phyloP scores from a whole-genome alignment of 78 protist genomes.

The Dictyostelium discoideum region DNA sequence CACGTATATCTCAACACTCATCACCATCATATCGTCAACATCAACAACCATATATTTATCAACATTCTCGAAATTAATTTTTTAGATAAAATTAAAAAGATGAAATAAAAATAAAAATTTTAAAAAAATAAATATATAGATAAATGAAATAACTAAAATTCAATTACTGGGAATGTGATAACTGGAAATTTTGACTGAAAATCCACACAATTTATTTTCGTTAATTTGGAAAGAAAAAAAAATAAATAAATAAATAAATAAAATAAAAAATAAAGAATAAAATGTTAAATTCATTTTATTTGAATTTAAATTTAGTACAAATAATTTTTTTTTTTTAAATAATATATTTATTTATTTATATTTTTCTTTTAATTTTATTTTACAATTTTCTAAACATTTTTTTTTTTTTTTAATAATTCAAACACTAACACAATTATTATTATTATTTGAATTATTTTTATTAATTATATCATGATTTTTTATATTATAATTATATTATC shows the following conservation, averaged over 20 bases:
- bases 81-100: not conserved
- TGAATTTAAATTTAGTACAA: not conserved
- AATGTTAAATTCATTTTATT: conserved; percentile 9
- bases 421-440: not conserved
- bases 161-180: too few relatives aligned
- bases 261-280: not conserved
- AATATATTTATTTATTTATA: too few relatives aligned
- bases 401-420: not conserved
- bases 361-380: not conserved
- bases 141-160: too few relatives aligned
- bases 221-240: not conserved
- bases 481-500: not conserved
- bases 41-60: not conserved
- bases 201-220: too few relatives aligned
- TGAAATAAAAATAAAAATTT: not conserved
- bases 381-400: not conserved
- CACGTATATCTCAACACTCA: not conserved
- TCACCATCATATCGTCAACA: not conserved
- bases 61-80: not conserved
- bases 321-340: not conserved
- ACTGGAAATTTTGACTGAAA: too few relatives aligned
- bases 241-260: too few relatives aligned
- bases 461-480: too few relatives aligned
- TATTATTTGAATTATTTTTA: not conserved
- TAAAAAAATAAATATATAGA: not conserved